A percentile compares a stretch with the other conserved stretches of the same genome.
phyloP scores from a whole-genome alignment of 1,139 yeast genomes.

The Kurtzmaniella quercitrusa region DNA sequence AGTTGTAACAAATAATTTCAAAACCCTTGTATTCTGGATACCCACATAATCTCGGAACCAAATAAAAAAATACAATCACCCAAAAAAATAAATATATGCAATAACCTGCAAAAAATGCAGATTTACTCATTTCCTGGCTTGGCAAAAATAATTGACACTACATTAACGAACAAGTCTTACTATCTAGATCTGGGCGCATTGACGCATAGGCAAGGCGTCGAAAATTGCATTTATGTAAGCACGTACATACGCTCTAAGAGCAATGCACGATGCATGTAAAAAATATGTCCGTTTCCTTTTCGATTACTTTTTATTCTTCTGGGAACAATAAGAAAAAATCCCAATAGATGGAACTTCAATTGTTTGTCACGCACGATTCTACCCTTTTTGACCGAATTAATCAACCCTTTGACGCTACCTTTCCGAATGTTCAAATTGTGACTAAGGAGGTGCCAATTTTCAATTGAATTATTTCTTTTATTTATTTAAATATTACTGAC shows the following conservation, averaged over 20 bases:
- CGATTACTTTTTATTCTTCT: neutral
- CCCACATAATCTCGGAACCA: no score
- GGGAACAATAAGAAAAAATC: neutral
- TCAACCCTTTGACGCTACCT: neutral
- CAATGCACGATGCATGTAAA: neutral
- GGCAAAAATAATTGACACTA: neutral
- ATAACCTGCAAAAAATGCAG: neutral
- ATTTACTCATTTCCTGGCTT: conserved; percentile 1
- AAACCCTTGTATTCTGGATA: neutral
- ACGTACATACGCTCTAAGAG: neutral
- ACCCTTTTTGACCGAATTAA: neutral
- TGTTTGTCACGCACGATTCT: neutral
- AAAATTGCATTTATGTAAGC: neutral
- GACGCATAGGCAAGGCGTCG: conserved; percentile 1
- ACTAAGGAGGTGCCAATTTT: no score
- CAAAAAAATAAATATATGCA: neutral
- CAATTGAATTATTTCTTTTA: no score
- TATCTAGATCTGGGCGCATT: conserved; percentile 4
- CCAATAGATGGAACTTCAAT: neutral
- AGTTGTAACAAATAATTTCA: neutral
- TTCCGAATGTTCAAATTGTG: neutral
- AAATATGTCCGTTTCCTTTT: neutral
- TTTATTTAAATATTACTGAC: no score
- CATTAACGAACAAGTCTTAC: conserved; percentile 2
- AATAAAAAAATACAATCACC: neutral